Evolutionary conservation across 208 protist genomes (phyloP).

Genomic region (Leptomonas seymouri): DNA sequence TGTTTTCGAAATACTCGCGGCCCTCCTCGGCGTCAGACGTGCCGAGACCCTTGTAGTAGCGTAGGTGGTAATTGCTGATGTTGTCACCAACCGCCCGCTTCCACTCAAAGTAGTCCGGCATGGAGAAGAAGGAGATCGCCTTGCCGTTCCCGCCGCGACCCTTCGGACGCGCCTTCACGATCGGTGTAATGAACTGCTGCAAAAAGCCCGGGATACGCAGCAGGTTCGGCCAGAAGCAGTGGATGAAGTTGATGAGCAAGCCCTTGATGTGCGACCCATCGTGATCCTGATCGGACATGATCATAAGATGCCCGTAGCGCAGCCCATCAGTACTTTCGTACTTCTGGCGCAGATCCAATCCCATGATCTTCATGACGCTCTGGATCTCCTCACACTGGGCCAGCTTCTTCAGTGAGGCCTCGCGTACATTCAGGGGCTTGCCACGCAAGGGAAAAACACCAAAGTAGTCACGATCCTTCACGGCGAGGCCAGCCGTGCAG

Average conservation of each 20-base stretch:
- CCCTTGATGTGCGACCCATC: slow-evolving; percentile 99
- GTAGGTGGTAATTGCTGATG: slow-evolving; percentile 95
- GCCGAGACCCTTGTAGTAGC: slow-evolving; percentile 99
- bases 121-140: slow-evolving; percentile 98
- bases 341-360: slow-evolving; percentile 93
- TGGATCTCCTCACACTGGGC: slow-evolving; percentile 97
- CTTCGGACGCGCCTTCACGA: slow-evolving; percentile 98
- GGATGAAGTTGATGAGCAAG: slow-evolving; percentile 99
- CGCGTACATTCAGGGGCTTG: slow-evolving; percentile 99
- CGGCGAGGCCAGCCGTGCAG: slow-evolving; percentile 97
- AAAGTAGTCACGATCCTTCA: slow-evolving; percentile 99
- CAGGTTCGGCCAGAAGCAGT: slow-evolving; percentile 99
- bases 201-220: slow-evolving; percentile 97
- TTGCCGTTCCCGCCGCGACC: slow-evolving; percentile 54
- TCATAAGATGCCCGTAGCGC: slow-evolving; percentile 99
- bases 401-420: slow-evolving; percentile 94
- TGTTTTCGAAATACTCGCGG: slow-evolving; percentile 99
- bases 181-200: slow-evolving; percentile 99
- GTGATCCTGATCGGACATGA: slow-evolving; percentile 99
- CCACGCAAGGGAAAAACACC: slow-evolving; percentile 99
- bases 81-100: slow-evolving; percentile 74
- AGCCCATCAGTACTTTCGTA: slow-evolving; percentile 92
- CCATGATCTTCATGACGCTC: slow-evolving; percentile 95
- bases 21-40: slow-evolving; percentile 97
- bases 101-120: slow-evolving; percentile 99